Evolutionary conservation across 2,329 filamentous ascomycete species (phyloP), one percentile per base, ranked within the genome.

Genomic region (Aspergillus novoparasiticus): DNA sequence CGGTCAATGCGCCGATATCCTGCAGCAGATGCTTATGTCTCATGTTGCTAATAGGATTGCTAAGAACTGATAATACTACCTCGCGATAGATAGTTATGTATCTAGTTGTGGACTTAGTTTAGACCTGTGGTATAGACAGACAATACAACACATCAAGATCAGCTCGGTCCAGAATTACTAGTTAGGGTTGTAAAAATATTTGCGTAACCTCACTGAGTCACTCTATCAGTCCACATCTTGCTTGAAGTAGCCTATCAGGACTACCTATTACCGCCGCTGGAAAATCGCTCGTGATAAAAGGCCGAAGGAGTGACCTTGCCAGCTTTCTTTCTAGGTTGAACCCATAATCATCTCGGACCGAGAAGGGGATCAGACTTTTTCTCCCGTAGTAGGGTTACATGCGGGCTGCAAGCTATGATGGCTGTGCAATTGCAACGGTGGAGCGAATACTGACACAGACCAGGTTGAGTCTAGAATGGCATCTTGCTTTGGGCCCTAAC

Each of bases 1-100:
- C 75, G 90, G 96, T 71, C 90, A 92, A 72, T 93, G 89, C 69
- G 87, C 94, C 26, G 88, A 82, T 59, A 95, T 97, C 56, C 81
- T 97, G 59, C 90, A 89, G 73, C 88, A 93, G 4, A 90, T 96
- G 76, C 96, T 97, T 68, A 11, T 32, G 19, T 48, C 32, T 30
- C 51, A n/a, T 36, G 34, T 23, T n/a, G 30, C 51, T 23, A 12
- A 36, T 16, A 10, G 4, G 30, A 19, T 32, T 51, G 48, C 9
- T 19, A 19, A 51, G 43, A 46, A 23, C n/a, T 46, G 43, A 46
- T 9, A 36, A 36, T 16, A 8, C 39, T n/a, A 41, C 16, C 39
- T n/a, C 6, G 39, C 1, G 16, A 36, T 41, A 19, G 39, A 41
- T 41, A 41, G 43, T 21, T 21, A 23, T 45, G n/a, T 14, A 46